Evolutionary conservation across 805 yeast genomes (phyloP).

Genomic region (Limtongozyma cylindracea): DNA sequence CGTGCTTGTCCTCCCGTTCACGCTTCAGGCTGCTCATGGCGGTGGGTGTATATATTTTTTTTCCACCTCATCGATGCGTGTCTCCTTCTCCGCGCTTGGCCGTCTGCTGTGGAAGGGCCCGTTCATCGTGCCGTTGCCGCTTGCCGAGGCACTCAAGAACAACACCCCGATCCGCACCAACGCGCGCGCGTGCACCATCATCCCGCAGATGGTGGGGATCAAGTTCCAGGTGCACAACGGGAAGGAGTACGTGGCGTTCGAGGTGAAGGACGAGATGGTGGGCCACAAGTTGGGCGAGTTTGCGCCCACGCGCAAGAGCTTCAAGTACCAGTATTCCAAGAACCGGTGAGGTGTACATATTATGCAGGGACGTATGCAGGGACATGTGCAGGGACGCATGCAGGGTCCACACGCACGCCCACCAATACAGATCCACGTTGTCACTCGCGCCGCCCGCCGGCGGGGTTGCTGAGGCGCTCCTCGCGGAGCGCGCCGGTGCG

Average conservation of each 20-base stretch:
- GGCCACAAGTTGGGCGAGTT: slow-evolving; percentile 90
- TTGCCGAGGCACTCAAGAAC: slow-evolving; percentile 56
- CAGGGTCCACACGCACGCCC: no score
- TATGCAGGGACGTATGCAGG: background rate
- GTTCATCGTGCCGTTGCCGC: slow-evolving; percentile 82
- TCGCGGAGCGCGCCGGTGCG: slow-evolving; percentile 68
- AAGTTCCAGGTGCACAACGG: slow-evolving; percentile 94
- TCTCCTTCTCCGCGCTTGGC: no score
- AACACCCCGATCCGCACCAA: slow-evolving; percentile 86
- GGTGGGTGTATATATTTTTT: no score
- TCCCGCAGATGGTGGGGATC: slow-evolving; percentile 90
- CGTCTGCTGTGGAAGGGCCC: slow-evolving; percentile 44
- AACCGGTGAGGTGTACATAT: slow-evolving; percentile 10
- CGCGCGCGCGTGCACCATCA: slow-evolving; percentile 80
- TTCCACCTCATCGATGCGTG: no score
- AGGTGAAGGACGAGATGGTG: slow-evolving; percentile 85
- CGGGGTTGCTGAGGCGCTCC: slow-evolving; percentile 26
- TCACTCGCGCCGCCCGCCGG: slow-evolving; percentile 5
- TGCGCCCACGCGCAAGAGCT: slow-evolving; percentile 81
- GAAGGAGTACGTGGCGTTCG: slow-evolving; percentile 72
- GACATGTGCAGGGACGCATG: no score
- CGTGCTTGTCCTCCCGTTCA: no score
- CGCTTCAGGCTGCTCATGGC: no score
- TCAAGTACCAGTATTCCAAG: slow-evolving; percentile 59
- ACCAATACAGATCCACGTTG: slow-evolving; percentile 1